Percentiles rank a stretch among this genome's conserved stretches.
Conservation (phyloP, 2,329 filamentous ascomycete genomes). For the Phialophora chinensis region DNA sequence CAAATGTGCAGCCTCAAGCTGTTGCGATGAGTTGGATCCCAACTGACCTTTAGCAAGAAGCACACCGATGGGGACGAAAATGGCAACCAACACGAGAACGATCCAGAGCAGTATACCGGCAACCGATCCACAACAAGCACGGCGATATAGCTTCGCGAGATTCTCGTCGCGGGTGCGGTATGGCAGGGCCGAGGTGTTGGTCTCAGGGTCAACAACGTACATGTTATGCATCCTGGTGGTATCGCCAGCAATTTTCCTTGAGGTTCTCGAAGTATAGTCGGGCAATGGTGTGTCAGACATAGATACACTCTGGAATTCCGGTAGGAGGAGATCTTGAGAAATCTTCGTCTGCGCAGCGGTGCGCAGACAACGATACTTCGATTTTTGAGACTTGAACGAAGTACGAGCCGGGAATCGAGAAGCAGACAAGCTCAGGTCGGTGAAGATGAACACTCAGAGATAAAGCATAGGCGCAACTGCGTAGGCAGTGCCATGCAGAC, state of each 20-base stretch:
- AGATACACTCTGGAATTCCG: neutral
- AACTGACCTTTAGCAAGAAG: conserved; percentile 9
- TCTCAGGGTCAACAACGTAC: conserved; percentile 25
- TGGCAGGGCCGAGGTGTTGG: conserved; percentile 13
- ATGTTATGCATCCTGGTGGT: conserved; percentile 8
- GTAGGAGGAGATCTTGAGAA: neutral
- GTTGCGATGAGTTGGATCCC: neutral
- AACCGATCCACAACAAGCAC: conserved; percentile 21
- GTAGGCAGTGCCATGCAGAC: neutral
- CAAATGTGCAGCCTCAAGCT: neutral
- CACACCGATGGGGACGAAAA: conserved; percentile 19
- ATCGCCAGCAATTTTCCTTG: conserved; percentile 1
- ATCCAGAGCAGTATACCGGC: conserved; percentile 16
- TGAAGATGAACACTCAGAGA: neutral
- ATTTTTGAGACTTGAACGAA: neutral
- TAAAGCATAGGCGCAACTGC: neutral
- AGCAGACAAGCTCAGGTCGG: neutral
- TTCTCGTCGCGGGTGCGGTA: conserved; percentile 10
- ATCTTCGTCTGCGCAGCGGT: conserved; percentile 2
- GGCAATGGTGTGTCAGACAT: conserved; percentile 8
- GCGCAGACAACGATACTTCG: neutral
- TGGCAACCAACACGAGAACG: conserved; percentile 9
- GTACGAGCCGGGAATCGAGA: neutral
- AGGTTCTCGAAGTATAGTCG: neutral
- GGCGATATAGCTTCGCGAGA: conserved; percentile 20